Evolutionary conservation across 805 yeast species (phyloP), one percentile per base, ranked within the genome.

Genomic region (Myxozyma monticola): DNA sequence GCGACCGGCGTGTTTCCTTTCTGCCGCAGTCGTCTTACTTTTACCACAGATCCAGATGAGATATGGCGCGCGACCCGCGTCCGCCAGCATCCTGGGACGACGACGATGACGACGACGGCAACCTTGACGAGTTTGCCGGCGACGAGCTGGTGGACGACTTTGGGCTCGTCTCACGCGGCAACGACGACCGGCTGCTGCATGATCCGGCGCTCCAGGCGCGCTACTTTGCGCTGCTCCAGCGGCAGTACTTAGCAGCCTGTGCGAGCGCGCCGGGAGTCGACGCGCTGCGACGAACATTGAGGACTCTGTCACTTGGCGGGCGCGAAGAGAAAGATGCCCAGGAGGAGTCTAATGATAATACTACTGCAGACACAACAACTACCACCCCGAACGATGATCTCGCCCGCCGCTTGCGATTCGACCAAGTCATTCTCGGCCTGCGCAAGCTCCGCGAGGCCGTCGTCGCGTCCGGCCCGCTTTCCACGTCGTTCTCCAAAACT

Each of bases 401-500:
- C 4, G 48, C 42, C 4, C 42, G 46, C 8, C 36, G 43, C 9
- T 15, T 14, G 35, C 22, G 38, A 14, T 31, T 50, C 14, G 54
- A 42, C 34, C 47, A 36, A 9, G 45, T 54, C 21, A 29, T 54
- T 2, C 41, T 54, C 17, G 59, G 49, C 6, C 47, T 54, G 18
- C 49, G 59, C 22, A 80, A 79, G 49, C 66, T 82, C 15, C 62
- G 87, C 37, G 86, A 82, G 60, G 77, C 84, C 7, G 60, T 80
- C 29, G 62, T 82, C 17, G 61, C 68, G n/a, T 47, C 63, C 3
- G 61, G 56, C 12, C 40, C 44, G 17, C n/a, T n/a, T n/a, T 54
- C 60, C 14, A 68, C 68, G 39, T 64, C 63, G 26, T 77, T 79
- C 48, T 61, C 74, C 8, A 70, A 68, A 41, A 62, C 65, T n/a